phyloP scores from a whole-genome alignment of 1,284 basidiomycete genomes.

The Fistulinella staudtii region DNA sequence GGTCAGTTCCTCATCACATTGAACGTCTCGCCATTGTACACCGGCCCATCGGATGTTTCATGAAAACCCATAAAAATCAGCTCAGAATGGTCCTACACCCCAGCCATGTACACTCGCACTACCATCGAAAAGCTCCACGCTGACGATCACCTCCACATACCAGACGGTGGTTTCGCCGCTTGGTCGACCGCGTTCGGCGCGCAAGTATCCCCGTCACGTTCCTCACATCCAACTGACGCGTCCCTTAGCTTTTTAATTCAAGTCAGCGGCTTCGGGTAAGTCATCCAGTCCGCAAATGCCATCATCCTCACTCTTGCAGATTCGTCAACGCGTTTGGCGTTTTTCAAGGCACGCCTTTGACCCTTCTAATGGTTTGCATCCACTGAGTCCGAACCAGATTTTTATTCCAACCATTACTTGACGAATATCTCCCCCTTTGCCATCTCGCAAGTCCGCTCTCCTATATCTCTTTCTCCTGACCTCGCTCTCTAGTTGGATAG shows the following conservation, averaged over 20 bases:
- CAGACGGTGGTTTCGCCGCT: constrained; percentile 28
- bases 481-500: constrained; percentile 42
- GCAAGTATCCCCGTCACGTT: constrained; percentile 12
- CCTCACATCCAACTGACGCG: constrained; percentile 4
- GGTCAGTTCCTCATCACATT: no score
- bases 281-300: neutral
- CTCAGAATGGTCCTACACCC: neutral
- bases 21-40: no score
- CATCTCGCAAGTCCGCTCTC: constrained; percentile 30
- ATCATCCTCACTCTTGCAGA: constrained; percentile 18
- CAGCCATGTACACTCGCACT: neutral
- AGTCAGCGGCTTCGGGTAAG: constrained; percentile 37
- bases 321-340: constrained; percentile 40
- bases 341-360: constrained; percentile 34
- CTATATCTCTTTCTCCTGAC: neutral
- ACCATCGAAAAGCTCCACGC: neutral
- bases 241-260: constrained; percentile 28
- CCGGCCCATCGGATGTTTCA: no score
- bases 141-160: constrained; percentile 1
- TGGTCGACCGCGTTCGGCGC: constrained; percentile 28
- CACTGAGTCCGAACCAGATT: constrained; percentile 25
- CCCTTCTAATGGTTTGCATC: neutral
- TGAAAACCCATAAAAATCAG: no score
- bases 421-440: constrained; percentile 33
- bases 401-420: constrained; percentile 34